phyloP scores from a whole-genome alignment of 148 eudicot genomes.

The Vaccinium macrocarpon region DNA sequence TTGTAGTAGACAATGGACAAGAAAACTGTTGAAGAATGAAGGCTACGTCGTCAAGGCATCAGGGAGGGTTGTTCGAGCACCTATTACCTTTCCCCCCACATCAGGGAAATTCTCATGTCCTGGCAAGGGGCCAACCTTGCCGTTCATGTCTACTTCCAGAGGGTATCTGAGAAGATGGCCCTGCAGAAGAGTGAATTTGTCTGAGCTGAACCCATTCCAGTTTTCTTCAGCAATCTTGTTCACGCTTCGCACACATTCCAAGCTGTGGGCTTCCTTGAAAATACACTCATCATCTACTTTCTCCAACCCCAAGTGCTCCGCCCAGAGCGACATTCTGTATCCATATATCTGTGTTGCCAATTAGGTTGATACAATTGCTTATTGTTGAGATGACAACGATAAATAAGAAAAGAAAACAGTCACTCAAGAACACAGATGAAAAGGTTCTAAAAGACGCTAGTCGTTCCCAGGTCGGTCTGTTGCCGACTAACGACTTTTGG shows the following conservation, averaged over 20 bases:
- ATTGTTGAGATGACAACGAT: neutral
- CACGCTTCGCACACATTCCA: slow-evolving; percentile 34
- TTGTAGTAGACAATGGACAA: neutral
- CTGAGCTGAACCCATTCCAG: slow-evolving; percentile 33
- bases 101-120: slow-evolving; percentile 47
- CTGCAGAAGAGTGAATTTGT: slow-evolving; percentile 28
- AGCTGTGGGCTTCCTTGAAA: slow-evolving; percentile 33
- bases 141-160: slow-evolving; percentile 28
- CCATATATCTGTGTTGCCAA: slow-evolving; percentile 39
- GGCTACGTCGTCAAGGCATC: slow-evolving; percentile 48
- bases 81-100: slow-evolving; percentile 48
- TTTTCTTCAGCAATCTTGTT: slow-evolving; percentile 43
- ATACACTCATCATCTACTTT: slow-evolving; percentile 16
- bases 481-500: no score
- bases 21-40: neutral
- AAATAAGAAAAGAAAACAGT: neutral
- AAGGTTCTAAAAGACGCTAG: no score
- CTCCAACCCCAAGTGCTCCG: slow-evolving; percentile 45
- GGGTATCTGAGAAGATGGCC: slow-evolving; percentile 58
- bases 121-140: slow-evolving; percentile 39
- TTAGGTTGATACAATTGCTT: neutral
- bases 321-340: slow-evolving; percentile 57
- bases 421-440: neutral
- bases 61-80: slow-evolving; percentile 38
- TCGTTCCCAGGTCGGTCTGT: no score